Evolutionary conservation across 371 early-diverging fungal genomes (phyloP).

Genomic region (Umbelopsis sp.): DNA sequence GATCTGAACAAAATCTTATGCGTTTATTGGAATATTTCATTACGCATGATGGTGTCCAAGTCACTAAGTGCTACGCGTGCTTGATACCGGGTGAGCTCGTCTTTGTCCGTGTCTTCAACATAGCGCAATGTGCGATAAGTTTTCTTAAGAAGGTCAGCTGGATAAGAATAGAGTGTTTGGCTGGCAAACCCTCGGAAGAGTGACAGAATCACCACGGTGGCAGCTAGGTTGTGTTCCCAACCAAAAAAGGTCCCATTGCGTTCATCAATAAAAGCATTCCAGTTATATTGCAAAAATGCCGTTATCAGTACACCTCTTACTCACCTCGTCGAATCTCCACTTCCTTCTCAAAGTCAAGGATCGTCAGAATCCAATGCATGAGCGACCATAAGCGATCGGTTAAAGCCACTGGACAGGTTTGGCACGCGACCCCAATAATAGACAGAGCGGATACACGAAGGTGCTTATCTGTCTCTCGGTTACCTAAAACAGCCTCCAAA

Average conservation of each 20-base stretch:
- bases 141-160: slow-evolving; percentile 57
- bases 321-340: slow-evolving; percentile 70
- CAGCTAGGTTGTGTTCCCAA: slow-evolving; percentile 37
- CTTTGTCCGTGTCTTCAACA: slow-evolving; percentile 66
- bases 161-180: slow-evolving; percentile 59
- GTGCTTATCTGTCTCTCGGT: slow-evolving; percentile 40
- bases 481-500: slow-evolving; percentile 65
- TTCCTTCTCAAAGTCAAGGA: slow-evolving; percentile 66
- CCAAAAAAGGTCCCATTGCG: not conserved
- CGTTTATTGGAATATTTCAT: slow-evolving; percentile 41
- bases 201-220: slow-evolving; percentile 66
- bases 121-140: slow-evolving; percentile 64
- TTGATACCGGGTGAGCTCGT: slow-evolving; percentile 69
- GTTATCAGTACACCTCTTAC: not conserved
- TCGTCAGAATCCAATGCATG: slow-evolving; percentile 66
- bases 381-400: slow-evolving; percentile 65
- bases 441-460: slow-evolving; percentile 70
- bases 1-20: slow-evolving; percentile 1
- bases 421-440: slow-evolving; percentile 74
- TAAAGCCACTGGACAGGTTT: slow-evolving; percentile 75
- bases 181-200: slow-evolving; percentile 71
- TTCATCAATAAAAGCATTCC: not conserved
- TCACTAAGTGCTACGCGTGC: slow-evolving; percentile 69
- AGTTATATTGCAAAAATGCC: not conserved
- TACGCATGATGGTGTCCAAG: slow-evolving; percentile 60